A percentile compares a stretch with the other conserved stretches of the same genome.
Conservation (phyloP, 257 asterid genomes). For the Ilex aquifolium region DNA sequence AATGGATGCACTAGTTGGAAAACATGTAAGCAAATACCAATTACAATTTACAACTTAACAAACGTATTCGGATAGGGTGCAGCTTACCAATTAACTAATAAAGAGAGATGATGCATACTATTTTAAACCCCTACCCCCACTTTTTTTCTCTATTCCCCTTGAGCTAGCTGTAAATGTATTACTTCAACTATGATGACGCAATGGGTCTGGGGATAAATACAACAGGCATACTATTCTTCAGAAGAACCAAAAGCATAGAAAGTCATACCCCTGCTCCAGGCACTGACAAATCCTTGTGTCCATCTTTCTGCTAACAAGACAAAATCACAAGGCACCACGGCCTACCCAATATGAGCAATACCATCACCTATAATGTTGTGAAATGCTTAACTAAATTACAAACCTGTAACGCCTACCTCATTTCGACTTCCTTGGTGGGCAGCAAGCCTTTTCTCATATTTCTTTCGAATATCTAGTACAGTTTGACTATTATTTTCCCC, state of each 20-base stretch:
- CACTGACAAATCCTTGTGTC: slow-evolving; percentile 64
- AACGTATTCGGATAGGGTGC: no score
- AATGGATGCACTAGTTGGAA: no score
- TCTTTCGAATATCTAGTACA: slow-evolving; percentile 86
- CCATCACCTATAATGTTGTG: no score
- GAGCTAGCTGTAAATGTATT: no score
- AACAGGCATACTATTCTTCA: neutral
- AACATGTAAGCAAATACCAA: no score
- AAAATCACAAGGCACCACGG: slow-evolving; percentile 20
- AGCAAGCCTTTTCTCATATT: slow-evolving; percentile 92
- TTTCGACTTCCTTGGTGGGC: slow-evolving; percentile 68
- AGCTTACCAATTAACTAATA: no score
- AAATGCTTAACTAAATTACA: neutral
- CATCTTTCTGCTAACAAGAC: slow-evolving; percentile 56
- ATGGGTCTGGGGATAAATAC: neutral
- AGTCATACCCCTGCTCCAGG: slow-evolving; percentile 90
- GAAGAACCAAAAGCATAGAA: slow-evolving; percentile 8
- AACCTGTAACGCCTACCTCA: slow-evolving; percentile 39
- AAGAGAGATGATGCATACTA: no score
- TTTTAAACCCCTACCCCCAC: no score
- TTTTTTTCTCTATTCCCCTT: no score
- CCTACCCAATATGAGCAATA: slow-evolving; percentile 6
- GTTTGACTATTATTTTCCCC: slow-evolving; percentile 49
- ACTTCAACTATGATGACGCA: neutral
- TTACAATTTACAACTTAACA: no score